These are phyloP conservation scores for Boletus rufocinnamomeus DNA, from an alignment of 768 basidiomycete species.

Conservation along the genomic window DNA sequence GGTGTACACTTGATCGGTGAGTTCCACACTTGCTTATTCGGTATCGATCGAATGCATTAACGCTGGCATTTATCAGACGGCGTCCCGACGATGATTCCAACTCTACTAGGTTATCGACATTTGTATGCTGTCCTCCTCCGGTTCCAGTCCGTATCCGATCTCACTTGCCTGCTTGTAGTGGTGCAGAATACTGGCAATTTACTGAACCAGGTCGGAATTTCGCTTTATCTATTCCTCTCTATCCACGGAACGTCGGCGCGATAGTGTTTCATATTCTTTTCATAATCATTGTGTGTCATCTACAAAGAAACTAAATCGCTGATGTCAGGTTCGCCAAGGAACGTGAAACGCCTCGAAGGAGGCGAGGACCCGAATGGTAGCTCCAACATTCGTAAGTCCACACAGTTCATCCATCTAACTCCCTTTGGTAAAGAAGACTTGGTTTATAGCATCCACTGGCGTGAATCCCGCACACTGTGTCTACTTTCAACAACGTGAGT, in stretches of 20 bases:
- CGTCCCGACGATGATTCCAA: conserved; percentile 52
- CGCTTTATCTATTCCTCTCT: background rate
- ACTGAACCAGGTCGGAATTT: conserved; percentile 38
- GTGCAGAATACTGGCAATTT: conserved; percentile 51
- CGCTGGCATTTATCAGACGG: conserved; percentile 40
- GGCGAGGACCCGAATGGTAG: conserved; percentile 52
- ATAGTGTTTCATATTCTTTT: background rate
- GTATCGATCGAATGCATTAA: background rate
- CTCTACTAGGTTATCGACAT: conserved; percentile 48
- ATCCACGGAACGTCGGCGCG: too few species aligned
- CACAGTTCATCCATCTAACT: background rate
- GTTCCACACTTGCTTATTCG: background rate
- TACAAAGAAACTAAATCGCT: conserved; percentile 1
- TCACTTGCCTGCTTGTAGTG: conserved; percentile 23
- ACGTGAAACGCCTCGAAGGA: conserved; percentile 43
- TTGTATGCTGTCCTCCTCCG: conserved; percentile 32
- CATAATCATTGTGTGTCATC: conserved; percentile 2
- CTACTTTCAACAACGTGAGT: conserved; percentile 49
- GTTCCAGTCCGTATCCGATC: conserved; percentile 17
- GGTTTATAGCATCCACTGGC: conserved; percentile 43
- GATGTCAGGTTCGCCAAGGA: conserved; percentile 32
- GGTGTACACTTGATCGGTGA: conserved; percentile 48
- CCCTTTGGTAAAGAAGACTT: background rate
- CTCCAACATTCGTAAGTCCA: conserved; percentile 44
- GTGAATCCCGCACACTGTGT: conserved; percentile 48